A percentile compares a stretch with the other conserved stretches of the same genome.
phyloP scores from a whole-genome alignment of 2,329 filamentous ascomycete genomes.

The Blastomyces gilchristii region DNA sequence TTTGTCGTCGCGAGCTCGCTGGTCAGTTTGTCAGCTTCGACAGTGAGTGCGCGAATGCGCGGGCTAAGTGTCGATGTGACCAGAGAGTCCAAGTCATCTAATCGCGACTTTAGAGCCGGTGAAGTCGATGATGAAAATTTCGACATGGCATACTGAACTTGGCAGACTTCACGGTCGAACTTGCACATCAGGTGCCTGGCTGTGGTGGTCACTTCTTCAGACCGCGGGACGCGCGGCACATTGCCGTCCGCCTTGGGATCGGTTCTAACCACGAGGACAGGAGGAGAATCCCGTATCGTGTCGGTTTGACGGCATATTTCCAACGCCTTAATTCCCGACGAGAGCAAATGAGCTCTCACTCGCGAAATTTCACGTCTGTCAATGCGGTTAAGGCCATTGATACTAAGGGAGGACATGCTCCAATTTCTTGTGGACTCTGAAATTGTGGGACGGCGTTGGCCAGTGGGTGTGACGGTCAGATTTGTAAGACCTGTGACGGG shows the following conservation, averaged over 20 bases:
- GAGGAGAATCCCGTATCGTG: constrained; percentile 30
- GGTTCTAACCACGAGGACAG: constrained; percentile 25
- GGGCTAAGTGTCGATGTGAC: constrained; percentile 43
- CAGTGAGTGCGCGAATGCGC: constrained; percentile 57
- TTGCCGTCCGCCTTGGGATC: constrained; percentile 17
- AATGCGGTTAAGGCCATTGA: constrained; percentile 33
- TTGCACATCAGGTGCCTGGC: constrained; percentile 41
- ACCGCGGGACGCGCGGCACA: constrained; percentile 35
- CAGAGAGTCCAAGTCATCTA: constrained; percentile 36
- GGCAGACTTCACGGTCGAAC: constrained; percentile 37
- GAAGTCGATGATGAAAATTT: constrained; percentile 39
- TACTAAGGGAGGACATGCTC: constrained; percentile 47
- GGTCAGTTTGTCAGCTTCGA: constrained; percentile 69
- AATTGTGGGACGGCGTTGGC: constrained; percentile 26
- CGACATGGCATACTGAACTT: constrained; percentile 37
- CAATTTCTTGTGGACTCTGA: constrained; percentile 42
- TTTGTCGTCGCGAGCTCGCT: constrained; percentile 66
- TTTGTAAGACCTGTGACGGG: constrained; percentile 39
- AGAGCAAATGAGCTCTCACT: constrained; percentile 64
- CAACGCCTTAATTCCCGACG: constrained; percentile 79
- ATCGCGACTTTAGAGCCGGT: constrained; percentile 35
- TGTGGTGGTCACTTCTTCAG: constrained; percentile 46
- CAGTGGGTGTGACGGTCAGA: constrained; percentile 26
- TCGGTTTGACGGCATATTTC: constrained; percentile 62
- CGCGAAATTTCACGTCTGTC: constrained; percentile 68